Evolutionary conservation across 2,329 filamentous ascomycete genomes (phyloP).

Genomic region (Colletotrichum nymphaeae): DNA sequence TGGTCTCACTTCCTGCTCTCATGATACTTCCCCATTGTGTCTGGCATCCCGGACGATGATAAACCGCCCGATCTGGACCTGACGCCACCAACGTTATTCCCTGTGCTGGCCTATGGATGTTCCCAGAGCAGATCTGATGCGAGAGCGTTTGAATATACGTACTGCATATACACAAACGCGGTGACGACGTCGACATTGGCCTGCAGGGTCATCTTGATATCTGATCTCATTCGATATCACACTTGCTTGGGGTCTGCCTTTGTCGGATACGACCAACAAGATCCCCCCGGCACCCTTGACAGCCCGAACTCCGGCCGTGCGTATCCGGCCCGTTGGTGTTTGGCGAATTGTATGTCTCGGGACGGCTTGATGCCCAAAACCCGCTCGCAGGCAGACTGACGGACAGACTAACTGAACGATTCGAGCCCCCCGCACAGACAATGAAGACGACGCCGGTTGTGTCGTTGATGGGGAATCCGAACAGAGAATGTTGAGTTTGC

Average conservation of each 20-base stretch:
- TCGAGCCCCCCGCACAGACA: not conserved
- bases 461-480: not conserved
- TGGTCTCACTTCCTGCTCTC: not conserved
- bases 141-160: not conserved
- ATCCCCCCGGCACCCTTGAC: not conserved
- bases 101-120: not conserved
- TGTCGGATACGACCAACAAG: not conserved
- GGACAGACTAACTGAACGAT: not conserved
- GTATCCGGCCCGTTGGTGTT: not conserved
- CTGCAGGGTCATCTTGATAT: constrained; percentile 14
- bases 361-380: not conserved
- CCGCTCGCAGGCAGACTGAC: not conserved
- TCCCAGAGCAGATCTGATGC: not conserved
- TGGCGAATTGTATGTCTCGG: not conserved
- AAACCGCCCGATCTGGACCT: not conserved
- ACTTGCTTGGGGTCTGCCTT: not conserved
- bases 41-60: not conserved
- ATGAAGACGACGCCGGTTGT: not conserved
- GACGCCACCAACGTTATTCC: not conserved
- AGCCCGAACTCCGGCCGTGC: constrained; percentile 1
- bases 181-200: not conserved
- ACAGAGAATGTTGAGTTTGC: not conserved
- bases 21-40: not conserved
- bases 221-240: not conserved
- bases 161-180: not conserved